Percentiles rank a stretch among this genome's conserved stretches.
Evolutionary conservation across 441 rosid genomes (phyloP).

Genomic region (Populus trichocarpa): DNA sequence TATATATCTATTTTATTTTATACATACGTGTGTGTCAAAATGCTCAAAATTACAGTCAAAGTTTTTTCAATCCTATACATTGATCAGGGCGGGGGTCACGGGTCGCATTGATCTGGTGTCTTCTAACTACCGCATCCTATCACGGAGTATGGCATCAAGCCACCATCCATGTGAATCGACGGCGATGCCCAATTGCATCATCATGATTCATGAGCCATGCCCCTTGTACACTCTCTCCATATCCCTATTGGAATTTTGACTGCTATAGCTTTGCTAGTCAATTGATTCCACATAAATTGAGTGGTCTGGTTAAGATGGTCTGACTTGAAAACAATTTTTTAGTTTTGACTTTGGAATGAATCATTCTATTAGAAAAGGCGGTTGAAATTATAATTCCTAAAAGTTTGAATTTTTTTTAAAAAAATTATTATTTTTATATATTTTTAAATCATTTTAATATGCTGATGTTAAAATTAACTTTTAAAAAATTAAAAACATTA

Average conservation of each 20-base stretch:
- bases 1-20: no score
- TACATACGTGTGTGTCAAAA: no score
- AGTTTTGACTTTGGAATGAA: neutral
- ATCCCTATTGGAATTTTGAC: neutral
- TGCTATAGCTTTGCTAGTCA: neutral
- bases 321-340: neutral
- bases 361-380: neutral
- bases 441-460: no score
- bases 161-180: no score
- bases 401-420: no score
- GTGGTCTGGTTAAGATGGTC: neutral
- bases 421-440: no score
- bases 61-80: neutral
- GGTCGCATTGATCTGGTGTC: neutral
- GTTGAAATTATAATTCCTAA: fast-evolving
- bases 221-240: neutral
- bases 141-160: no score
- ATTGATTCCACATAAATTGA: neutral
- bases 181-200: neutral
- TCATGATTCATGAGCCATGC: neutral
- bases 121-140: no score
- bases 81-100: neutral
- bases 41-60: neutral
- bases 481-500: no score
- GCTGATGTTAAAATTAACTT: fast-evolving